A percentile compares a stretch with the other conserved stretches of the same genome.
Evolutionary conservation across 352 stramenopile species (phyloP).

Genomic region (Phytophthora rubi): DNA sequence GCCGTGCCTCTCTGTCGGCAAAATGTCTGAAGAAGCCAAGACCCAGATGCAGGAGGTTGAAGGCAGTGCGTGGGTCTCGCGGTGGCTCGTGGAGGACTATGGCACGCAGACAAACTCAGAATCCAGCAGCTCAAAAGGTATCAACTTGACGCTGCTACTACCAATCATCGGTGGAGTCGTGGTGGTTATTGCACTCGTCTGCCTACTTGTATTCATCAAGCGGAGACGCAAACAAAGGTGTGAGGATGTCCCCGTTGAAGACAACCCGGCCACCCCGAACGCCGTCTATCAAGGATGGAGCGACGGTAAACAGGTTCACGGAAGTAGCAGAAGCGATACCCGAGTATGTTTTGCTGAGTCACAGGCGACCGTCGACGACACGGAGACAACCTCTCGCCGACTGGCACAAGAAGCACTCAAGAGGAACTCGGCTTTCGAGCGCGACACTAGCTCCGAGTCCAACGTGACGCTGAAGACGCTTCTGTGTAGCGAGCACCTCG

Average conservation of each 20-base stretch:
- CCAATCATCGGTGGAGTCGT: constrained; percentile 21
- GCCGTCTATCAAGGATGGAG: not conserved
- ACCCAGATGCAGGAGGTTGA: constrained; percentile 4
- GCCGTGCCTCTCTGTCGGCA: constrained; percentile 18
- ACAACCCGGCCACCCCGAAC: not conserved
- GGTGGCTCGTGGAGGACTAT: constrained; percentile 16
- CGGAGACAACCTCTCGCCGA: not conserved
- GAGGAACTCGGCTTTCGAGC: not conserved
- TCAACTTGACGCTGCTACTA: constrained; percentile 8
- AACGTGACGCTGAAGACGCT: constrained; percentile 17
- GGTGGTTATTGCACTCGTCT: constrained; percentile 4
- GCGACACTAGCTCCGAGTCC: not conserved
- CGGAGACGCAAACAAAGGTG: not conserved
- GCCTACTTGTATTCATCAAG: constrained; percentile 4
- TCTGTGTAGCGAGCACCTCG: constrained; percentile 7
- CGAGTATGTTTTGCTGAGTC: too few relatives aligned
- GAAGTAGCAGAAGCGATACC: not conserved
- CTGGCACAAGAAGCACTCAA: constrained; percentile 2
- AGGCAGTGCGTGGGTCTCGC: constrained; percentile 15
- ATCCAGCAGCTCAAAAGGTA: too few relatives aligned
- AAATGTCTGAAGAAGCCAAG: not conserved
- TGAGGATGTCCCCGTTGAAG: not conserved
- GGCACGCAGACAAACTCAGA: too few relatives aligned
- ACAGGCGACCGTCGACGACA: not conserved
- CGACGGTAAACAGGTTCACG: not conserved